Evolutionary conservation across 345 rosid genomes (phyloP), one percentile per base, ranked within the genome.

Genomic region (Eucalyptus leucophloia): DNA sequence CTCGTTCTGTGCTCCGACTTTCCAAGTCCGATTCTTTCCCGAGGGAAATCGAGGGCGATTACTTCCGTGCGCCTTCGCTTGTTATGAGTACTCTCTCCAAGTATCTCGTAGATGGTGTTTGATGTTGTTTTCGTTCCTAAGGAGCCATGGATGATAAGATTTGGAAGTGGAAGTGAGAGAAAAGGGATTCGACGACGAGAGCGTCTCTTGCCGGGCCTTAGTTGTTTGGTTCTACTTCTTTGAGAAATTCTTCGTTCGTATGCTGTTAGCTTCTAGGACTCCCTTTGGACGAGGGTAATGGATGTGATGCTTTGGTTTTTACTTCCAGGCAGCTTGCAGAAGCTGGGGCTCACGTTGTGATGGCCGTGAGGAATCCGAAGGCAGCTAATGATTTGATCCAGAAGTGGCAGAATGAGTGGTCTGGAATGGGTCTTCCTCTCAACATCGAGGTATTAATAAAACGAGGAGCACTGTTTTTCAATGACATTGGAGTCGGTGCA

Each of bases 261-360:
- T 65, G 77, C 40, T n/a, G 40, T 65, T 65, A n/a, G 40, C 77
- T 65, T 65, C 40, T 65, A n/a, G 40, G 77, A 65, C 21, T 65
- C 77, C 77, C 77, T n/a, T 65, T 65, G 18, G 37, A 65, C 85
- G 47, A 30, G 56, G 87, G 65, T 86, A 49, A 49, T 86, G 28
- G 26, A 86, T 49, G 37, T 16, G 45, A 86, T 49, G 65, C 58
- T 12, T 32, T 86, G 54, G 54, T 49, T 86, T 23, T n/a, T 32
- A 40, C 54, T 50, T 86, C 60, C 87, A 96, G 99, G 93, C 99
- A 98, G 92, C 94, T 98, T 92, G 99, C 99, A 18, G 98, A 97
- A 90, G 95, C 98, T 32, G 99, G 99, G 44, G 99, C 99, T 40
- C 99, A 97, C 92, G 98, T 98, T 87, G 94, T 98, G 60, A 98